Base-by-base conservation (phyloP, 345 rosid genomes). In the Murraya paniculata region DNA sequence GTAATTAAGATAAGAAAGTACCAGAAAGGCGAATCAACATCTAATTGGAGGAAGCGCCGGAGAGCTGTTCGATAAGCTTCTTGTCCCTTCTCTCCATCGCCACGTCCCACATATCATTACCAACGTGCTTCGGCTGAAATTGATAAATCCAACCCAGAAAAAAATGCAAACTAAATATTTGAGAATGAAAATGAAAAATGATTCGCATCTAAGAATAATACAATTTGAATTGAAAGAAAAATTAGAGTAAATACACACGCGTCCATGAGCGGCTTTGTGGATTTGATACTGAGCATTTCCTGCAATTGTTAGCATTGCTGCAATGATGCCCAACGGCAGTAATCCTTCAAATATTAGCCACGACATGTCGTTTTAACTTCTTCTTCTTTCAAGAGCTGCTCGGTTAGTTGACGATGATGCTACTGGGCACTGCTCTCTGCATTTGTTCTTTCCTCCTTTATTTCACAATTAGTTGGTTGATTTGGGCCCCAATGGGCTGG, bases 61-160 rank as follows among this genome's bases (percentile, higher is more conserved):
- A 33, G 24, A 81, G 78, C 77, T 87, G 82, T 67, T 91, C 95
- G 7, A 77, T n/a, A 86, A 95, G 92, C 88, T 90, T 91, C 86
- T 92, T 90, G 82, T 95, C 99, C 83, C 99, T 91, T 83, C 97
- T 84, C 76, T 95, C 99, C 98, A 95, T 91, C 77, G 95, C 94
- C 53, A 91, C 94, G 64, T 93, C 97, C 99, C 99, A 95, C 88
- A 87, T 80, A 81, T 95, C 98, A 78, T 88, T 90, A 0, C 99
- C 98, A 68, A 93, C 87, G 82, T 95, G 98, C 90, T 95, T 95
- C 3, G 98, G 98, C 97, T 91, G 84, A 65, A 65, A 65, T 65
- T 11, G 9, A 65, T 38, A 35, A 72, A 36, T 64, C 7, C 74
- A 79, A 64, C 61, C 28, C 41, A 53, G 68, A 7, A 71, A 45